Base-by-base conservation (phyloP, 106 monocot genomes). In the Dactylorhiza incarnata region DNA sequence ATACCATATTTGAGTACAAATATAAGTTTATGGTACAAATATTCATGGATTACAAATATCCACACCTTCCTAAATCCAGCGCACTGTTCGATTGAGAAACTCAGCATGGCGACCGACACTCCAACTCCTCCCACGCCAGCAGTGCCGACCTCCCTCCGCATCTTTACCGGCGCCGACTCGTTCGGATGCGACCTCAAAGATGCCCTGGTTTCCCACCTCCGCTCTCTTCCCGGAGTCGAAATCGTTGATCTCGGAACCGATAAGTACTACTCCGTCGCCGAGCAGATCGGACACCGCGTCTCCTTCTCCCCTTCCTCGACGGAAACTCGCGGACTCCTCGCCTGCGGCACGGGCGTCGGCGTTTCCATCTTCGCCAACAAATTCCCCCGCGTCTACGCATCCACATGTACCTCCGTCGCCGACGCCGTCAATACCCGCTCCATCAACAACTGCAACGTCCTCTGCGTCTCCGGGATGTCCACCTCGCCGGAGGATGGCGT, bases 311-410 rank as follows among this genome's bases (percentile, higher is more conserved):
- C 71, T 37, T 5, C 77, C 82, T 37, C 52, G 17, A 1, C 73
- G 9, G 82, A 85, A 62, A 75, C 87, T 44, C 87, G 91, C 72
- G 91, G 94, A 45, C 87, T 95, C 49, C 74, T 95, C 49, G 83
- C 78, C 69, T 95, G 94, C 84, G 94, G 94, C 81, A 95, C 94
- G 43, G 94, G 91, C 73, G 85, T 86, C 37, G 95, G 95, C 61
- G 92, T 95, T 55, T 75, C 85, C 78, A 95, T 95, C 67, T 95
- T 95, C 86, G 92, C 95, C 73, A 95, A 95, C 86, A 95, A 95
- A 79, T 83, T 80, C 84, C 95, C 92, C 58, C 68, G 86, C 75
- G 88, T 92, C 55, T 95, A 95, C 81, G 92, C 95, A 51, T 72
- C 89, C 71, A 83, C 86, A 24, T 95, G 95, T 86, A 25, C 77